Conservation (phyloP, 371 early-diverging fungal species). For the Massospora cicadina region DNA sequence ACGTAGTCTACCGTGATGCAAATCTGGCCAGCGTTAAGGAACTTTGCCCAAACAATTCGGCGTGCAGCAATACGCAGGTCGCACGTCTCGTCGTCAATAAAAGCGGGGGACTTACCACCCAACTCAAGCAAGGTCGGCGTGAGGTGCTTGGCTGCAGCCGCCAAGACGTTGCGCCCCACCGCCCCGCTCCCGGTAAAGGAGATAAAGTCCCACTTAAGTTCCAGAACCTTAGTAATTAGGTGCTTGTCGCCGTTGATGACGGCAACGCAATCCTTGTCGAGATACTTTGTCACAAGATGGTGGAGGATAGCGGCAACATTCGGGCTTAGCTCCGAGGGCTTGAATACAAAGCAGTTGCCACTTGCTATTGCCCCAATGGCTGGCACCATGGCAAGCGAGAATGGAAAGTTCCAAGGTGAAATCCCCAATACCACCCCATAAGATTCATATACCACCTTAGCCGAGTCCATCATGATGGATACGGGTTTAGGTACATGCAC, state of each 20-base stretch:
- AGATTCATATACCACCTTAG: slow-evolving; percentile 37
- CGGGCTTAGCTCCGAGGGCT: slow-evolving; percentile 74
- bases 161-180: slow-evolving; percentile 61
- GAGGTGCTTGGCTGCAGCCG: slow-evolving; percentile 54
- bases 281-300: slow-evolving; percentile 36
- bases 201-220: slow-evolving; percentile 62
- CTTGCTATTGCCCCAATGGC: slow-evolving; percentile 77
- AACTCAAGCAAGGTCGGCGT: slow-evolving; percentile 72
- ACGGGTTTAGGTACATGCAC: slow-evolving; percentile 12
- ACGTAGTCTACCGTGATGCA: slow-evolving; percentile 82
- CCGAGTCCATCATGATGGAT: slow-evolving; percentile 17
- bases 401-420: slow-evolving; percentile 80
- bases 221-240: slow-evolving; percentile 51
- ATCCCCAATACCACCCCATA: slow-evolving; percentile 53
- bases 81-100: slow-evolving; percentile 36
- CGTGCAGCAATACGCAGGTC: slow-evolving; percentile 44
- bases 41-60: slow-evolving; percentile 71
- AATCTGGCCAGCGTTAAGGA: slow-evolving; percentile 61
- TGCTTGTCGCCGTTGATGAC: slow-evolving; percentile 59
- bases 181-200: slow-evolving; percentile 78
- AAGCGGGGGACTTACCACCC: slow-evolving; percentile 75
- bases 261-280: slow-evolving; percentile 40
- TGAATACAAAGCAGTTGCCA: slow-evolving; percentile 72
- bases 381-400: slow-evolving; percentile 53
- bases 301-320: slow-evolving; percentile 41